phyloP scores from a whole-genome alignment of 2,329 filamentous ascomycete species.

The Cadophora sp. region DNA sequence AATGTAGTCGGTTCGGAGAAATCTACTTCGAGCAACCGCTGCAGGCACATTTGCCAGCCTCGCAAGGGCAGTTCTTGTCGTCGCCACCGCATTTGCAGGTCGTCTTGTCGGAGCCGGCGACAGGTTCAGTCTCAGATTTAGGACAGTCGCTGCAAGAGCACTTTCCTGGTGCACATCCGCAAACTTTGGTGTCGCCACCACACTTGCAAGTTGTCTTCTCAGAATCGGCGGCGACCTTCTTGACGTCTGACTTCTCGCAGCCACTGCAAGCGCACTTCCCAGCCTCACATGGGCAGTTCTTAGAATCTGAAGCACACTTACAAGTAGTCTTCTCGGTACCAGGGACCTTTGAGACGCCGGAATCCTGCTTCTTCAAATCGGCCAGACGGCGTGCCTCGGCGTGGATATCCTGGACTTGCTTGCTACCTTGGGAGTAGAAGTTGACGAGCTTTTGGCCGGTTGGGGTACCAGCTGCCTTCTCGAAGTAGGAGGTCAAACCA shows the following conservation, averaged over 20 bases:
- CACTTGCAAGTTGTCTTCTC: slow-evolving; percentile 52
- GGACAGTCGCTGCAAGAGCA: slow-evolving; percentile 50
- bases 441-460: slow-evolving; percentile 86
- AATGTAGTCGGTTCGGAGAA: slow-evolving; percentile 20
- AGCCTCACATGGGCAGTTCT: slow-evolving; percentile 52
- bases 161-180: slow-evolving; percentile 48
- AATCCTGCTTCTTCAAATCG: slow-evolving; percentile 77
- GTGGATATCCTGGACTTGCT: slow-evolving; percentile 95
- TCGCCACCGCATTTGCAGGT: slow-evolving; percentile 49
- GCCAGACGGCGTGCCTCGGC: slow-evolving; percentile 87
- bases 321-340: slow-evolving; percentile 52
- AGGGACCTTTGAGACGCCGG: slow-evolving; percentile 51
- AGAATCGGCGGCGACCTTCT: slow-evolving; percentile 45
- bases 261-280: slow-evolving; percentile 55
- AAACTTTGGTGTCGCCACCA: slow-evolving; percentile 47
- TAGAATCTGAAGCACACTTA: slow-evolving; percentile 53
- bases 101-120: slow-evolving; percentile 48
- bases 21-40: slow-evolving; percentile 38
- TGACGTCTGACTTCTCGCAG: slow-evolving; percentile 55
- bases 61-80: slow-evolving; percentile 47
- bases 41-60: slow-evolving; percentile 49
- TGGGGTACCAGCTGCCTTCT: slow-evolving; percentile 86
- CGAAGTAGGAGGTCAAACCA: slow-evolving; percentile 87
- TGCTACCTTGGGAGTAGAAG: slow-evolving; percentile 86
- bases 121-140: slow-evolving; percentile 48